Base-by-base conservation (phyloP, 352 stramenopile species). In the Pythium biforme region DNA sequence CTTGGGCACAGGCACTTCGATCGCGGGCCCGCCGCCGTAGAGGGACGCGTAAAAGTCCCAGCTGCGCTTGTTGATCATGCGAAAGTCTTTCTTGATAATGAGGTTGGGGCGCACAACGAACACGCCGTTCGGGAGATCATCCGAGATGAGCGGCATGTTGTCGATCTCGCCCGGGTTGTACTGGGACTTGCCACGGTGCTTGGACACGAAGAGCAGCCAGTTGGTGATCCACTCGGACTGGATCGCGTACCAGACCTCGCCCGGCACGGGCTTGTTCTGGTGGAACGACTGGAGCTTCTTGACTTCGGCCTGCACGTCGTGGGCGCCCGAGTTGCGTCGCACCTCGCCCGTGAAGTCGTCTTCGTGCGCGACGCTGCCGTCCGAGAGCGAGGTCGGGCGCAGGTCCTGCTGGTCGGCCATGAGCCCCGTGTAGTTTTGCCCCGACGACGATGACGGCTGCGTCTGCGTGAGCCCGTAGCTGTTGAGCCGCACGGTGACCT, bases 31-130 rank as follows among this genome's bases (percentile, higher is more conserved):
- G 7, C 83, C 83, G 53, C 79, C 79, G 59, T 92, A 92, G n/a
- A 83, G 64, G 14, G 75, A 70, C 47, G 86, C 72, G 63, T 92
- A 92, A 47, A 76, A 88, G 22, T 90, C 80, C 83, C 83, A 92
- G 64, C 79, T 92, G 49, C 72, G 73, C 64, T 81, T 81, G 79
- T 92, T 92, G 68, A 92, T 90, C 72, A 92, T 76, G 27, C 83
- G 79, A 46, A 89, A 92, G 58, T 92, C 72, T 58, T 75, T 78
- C 71, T 92, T 92, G 54, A 92, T 86, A 11, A 61, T 55, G 27
- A 90, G 67, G 15, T 74, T 66, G 4, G 53, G 52, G 15, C 80
- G 83, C n/a, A 92, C 76, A 62, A 87, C 74, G 57, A 92, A 87
- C 29, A 77, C 86, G 31, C 83, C 83, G 46, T 90, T 49, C 47